phyloP scores from a whole-genome alignment of 2,329 filamentous ascomycete genomes.

The Claviceps capensis region DNA sequence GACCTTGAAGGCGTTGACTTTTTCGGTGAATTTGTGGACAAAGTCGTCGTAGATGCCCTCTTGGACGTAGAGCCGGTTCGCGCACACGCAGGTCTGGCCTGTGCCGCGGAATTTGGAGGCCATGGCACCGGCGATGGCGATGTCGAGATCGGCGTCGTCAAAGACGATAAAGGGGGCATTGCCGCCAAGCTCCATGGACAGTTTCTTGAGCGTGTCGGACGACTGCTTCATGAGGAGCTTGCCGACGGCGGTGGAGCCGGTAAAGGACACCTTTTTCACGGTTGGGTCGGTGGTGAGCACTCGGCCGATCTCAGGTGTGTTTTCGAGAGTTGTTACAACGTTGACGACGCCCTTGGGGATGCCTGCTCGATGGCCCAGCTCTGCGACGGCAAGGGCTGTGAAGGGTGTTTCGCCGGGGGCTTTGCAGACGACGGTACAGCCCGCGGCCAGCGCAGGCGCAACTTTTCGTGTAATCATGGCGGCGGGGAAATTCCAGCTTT shows the following conservation, averaged over 20 bases:
- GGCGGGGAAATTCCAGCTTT: constrained; percentile 69
- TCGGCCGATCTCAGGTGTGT: constrained; percentile 68
- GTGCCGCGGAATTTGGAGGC: constrained; percentile 85
- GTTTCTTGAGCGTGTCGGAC: constrained; percentile 66
- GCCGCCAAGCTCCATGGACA: constrained; percentile 82
- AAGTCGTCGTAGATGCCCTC: constrained; percentile 66
- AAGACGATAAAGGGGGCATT: constrained; percentile 97
- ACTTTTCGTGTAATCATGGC: constrained; percentile 63
- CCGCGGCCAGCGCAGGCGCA: constrained; percentile 71
- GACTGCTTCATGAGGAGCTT: constrained; percentile 82
- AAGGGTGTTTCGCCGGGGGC: constrained; percentile 86
- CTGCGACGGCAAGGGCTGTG: constrained; percentile 74
- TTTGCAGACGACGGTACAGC: constrained; percentile 88
- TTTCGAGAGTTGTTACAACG: constrained; percentile 64
- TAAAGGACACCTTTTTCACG: constrained; percentile 88
- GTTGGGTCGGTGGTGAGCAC: constrained; percentile 57
- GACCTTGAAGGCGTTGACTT: constrained; percentile 61
- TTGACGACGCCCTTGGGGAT: constrained; percentile 88
- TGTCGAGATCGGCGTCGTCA: constrained; percentile 81
- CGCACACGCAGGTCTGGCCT: constrained; percentile 90
- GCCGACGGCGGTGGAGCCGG: constrained; percentile 59
- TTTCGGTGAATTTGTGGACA: constrained; percentile 51
- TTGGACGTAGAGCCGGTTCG: constrained; percentile 74
- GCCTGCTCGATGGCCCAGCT: constrained; percentile 74
- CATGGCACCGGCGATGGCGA: constrained; percentile 70